These are phyloP conservation scores for Erythrobasidium yunnanense DNA, from an alignment of 768 basidiomycete genomes.

Conservation along the genomic window DNA sequence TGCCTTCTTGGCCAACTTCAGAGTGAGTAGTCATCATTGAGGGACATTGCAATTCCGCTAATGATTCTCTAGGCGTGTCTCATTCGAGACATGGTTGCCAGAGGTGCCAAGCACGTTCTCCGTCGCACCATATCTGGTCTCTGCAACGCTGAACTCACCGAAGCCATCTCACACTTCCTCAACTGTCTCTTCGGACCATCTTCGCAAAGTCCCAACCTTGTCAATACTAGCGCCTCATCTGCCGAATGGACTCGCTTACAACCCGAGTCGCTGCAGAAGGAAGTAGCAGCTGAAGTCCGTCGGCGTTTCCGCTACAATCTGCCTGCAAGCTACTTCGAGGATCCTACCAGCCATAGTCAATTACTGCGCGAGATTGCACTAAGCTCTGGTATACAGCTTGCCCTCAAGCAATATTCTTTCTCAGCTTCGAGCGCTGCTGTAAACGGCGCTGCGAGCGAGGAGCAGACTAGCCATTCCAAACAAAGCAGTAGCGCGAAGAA, in stretches of 20 bases:
- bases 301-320: constrained; percentile 43
- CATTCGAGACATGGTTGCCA: constrained; percentile 45
- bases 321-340: constrained; percentile 36
- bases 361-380: constrained; percentile 44
- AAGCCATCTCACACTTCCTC: constrained; percentile 45
- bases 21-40: constrained; percentile 13
- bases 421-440: too few relatives aligned
- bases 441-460: too few relatives aligned
- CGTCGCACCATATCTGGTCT: constrained; percentile 39
- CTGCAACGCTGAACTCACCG: constrained; percentile 33
- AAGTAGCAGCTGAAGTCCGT: constrained; percentile 40
- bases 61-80: constrained; percentile 35
- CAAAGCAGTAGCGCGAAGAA: constrained; percentile 30
- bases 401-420: constrained; percentile 42
- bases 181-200: constrained; percentile 45
- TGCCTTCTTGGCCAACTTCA: constrained; percentile 35
- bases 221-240: constrained; percentile 39
- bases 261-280: constrained; percentile 39
- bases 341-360: constrained; percentile 40
- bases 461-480: too few relatives aligned
- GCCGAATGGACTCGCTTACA: constrained; percentile 41
- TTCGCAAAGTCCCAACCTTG: constrained; percentile 39
- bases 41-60: background rate
- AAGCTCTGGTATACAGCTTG: constrained; percentile 43
- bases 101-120: constrained; percentile 44